Conservation (phyloP, 495 filamentous ascomycete species). For the Cenococcum geophilum region DNA sequence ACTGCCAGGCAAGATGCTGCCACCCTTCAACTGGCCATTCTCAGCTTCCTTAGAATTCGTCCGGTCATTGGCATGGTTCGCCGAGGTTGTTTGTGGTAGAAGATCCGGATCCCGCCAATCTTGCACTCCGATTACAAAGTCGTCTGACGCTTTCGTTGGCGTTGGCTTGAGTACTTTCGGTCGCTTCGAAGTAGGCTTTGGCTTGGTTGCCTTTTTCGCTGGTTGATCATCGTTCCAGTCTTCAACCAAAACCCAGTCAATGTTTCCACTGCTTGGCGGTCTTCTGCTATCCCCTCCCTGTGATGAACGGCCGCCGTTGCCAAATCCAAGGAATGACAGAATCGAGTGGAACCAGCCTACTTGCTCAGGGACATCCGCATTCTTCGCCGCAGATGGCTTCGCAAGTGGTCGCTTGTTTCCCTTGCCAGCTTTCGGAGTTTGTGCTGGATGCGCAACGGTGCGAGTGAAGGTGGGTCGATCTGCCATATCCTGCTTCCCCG, state of each 20-base stretch:
- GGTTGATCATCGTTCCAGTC: constrained; percentile 52
- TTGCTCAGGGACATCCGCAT: constrained; percentile 10
- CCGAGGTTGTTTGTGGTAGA: constrained; percentile 31
- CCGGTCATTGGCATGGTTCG: constrained; percentile 19
- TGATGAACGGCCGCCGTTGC: constrained; percentile 33
- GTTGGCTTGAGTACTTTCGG: constrained; percentile 24
- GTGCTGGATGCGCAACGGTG: constrained; percentile 10
- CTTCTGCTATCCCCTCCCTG: constrained; percentile 53
- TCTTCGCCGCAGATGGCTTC: constrained; percentile 2
- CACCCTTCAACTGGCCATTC: constrained; percentile 48
- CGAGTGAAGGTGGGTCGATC: constrained; percentile 31
- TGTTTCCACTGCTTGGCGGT: constrained; percentile 74
- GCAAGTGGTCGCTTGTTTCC: constrained; percentile 21
- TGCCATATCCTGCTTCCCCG: constrained; percentile 10
- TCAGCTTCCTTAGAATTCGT: constrained; percentile 34
- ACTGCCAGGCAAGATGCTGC: constrained; percentile 70
- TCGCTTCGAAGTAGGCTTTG: constrained; percentile 27
- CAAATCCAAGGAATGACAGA: constrained; percentile 50
- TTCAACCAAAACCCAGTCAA: constrained; percentile 69
- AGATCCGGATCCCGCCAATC: constrained; percentile 89
- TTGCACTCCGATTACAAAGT: constrained; percentile 85
- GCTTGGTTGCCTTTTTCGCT: constrained; percentile 33
- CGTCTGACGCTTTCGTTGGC: constrained; percentile 44
- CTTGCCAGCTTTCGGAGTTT: constrained; percentile 23
- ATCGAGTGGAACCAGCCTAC: constrained; percentile 54